A percentile compares a stretch with the other conserved stretches of the same genome.
Conservation (phyloP, 768 basidiomycete genomes). For the Suillus hirtellus region DNA sequence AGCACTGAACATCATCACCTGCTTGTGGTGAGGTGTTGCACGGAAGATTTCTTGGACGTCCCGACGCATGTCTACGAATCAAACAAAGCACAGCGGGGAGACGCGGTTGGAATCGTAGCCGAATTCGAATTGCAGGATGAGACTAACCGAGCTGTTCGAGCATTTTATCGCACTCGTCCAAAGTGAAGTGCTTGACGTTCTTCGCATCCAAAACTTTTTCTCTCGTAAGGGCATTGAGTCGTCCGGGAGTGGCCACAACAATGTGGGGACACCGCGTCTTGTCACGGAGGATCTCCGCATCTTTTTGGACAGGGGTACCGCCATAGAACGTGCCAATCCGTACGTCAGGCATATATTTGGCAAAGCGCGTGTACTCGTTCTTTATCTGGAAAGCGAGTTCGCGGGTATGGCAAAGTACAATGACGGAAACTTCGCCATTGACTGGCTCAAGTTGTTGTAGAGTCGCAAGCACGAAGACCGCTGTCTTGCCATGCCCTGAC, state of each 20-base stretch:
- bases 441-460: conserved; percentile 98
- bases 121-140: conserved; percentile 57
- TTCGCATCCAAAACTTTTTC: conserved; percentile 96
- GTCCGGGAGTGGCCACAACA: conserved; percentile 97
- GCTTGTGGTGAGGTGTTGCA: conserved; percentile 99
- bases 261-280: conserved; percentile 98
- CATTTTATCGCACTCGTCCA: conserved; percentile 99
- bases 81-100: conserved; percentile 45
- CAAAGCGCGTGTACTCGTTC: conserved; percentile 99
- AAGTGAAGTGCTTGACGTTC: conserved; percentile 97
- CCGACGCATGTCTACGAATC: conserved; percentile 93
- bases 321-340: conserved; percentile 98
- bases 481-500: conserved; percentile 98
- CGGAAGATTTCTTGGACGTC: conserved; percentile 99
- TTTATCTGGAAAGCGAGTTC: conserved; percentile 99
- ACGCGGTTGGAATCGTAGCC: conserved; percentile 64
- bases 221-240: conserved; percentile 91
- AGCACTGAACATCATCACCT: conserved; percentile 99
- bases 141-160: conserved; percentile 99
- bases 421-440: conserved; percentile 95
- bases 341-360: conserved; percentile 99
- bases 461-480: conserved; percentile 97
- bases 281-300: conserved; percentile 90
- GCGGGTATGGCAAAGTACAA: conserved; percentile 98
- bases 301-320: conserved; percentile 92